Evolutionary conservation across 306 rosid species (phyloP), one percentile per base, ranked within the genome.

Genomic region (Cucumis cinereus): DNA sequence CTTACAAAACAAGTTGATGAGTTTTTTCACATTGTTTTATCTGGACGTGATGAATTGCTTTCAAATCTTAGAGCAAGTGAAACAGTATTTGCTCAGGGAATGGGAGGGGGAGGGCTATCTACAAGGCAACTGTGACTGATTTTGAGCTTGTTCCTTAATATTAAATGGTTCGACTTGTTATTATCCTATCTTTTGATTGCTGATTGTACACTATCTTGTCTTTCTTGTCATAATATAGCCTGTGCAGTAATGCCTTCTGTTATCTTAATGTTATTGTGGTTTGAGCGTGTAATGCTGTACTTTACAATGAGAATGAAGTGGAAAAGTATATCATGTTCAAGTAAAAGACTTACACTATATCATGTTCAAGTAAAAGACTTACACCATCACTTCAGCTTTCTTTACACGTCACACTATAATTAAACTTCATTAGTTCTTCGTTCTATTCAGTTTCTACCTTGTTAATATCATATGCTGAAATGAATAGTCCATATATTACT

Each of bases 31-130:
- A 78, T 81, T 60, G 86, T 93, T 41, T 54, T 93, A 82, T 49
- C 76, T 2, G 89, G 98, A 19, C 97, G 98, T 2, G 95, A 93
- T 33, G 81, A 90, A 3, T 80, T 90, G 87, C 88, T 93, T 17
- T 83, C 85, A 1, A 81, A 81, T 61, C 43, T 91, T 55, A 90
- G 95, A 80, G 81, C 84, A 8, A 84, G 82, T 66, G 90, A 82
- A 67, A 70, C 80, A 20, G 75, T 70, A 71, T 71, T 50, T 69
- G 88, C 76, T 61, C 68, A 38, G 10, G 79, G n/a, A 20, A 54
- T 70, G 22, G 74, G 9, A 66, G 77, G 69, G 22, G 74, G 9
- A 66, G 77, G 69, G 60, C 82, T 77, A 80, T 38, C 62, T 52
- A 82, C 77, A 33, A 71, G 74, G 67, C 85, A 78, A 86, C 41